These are phyloP conservation scores for Daedaleopsis nitida DNA, from an alignment of 768 basidiomycete species.

Conservation along the genomic window DNA sequence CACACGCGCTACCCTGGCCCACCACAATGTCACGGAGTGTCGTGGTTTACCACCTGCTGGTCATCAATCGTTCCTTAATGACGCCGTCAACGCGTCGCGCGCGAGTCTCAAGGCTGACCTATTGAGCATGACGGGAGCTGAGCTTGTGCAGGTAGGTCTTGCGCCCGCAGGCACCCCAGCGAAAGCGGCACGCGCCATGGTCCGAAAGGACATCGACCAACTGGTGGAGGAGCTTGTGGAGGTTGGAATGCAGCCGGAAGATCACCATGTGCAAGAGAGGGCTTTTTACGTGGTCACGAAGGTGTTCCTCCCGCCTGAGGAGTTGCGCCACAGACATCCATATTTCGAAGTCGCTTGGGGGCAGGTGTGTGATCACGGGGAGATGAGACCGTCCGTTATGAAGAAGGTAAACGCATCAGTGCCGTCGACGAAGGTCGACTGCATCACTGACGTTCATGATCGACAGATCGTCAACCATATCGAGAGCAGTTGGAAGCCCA, in stretches of 20 bases:
- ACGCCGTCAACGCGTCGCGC: too few species aligned
- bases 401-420: not conserved
- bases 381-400: not conserved
- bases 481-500: slow-evolving; percentile 10
- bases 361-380: not conserved
- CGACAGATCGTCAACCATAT: slow-evolving; percentile 1
- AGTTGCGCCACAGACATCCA: slow-evolving; percentile 28
- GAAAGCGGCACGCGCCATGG: too few species aligned
- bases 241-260: too few species aligned
- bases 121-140: too few species aligned
- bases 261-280: slow-evolving; percentile 15
- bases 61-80: too few species aligned
- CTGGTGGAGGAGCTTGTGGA: too few species aligned
- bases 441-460: not conserved
- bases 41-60: too few species aligned
- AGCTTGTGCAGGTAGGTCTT: too few species aligned
- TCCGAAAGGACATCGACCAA: too few species aligned
- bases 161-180: too few species aligned
- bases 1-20: not conserved
- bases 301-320: slow-evolving; percentile 28
- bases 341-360: slow-evolving; percentile 25
- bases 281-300: slow-evolving; percentile 27
- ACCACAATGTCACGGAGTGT: not conserved
- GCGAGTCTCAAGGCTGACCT: too few species aligned
- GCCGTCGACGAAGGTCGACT: too few species aligned